phyloP scores from a whole-genome alignment of 495 filamentous ascomycete genomes.

The Aspergillus olivimuriae region DNA sequence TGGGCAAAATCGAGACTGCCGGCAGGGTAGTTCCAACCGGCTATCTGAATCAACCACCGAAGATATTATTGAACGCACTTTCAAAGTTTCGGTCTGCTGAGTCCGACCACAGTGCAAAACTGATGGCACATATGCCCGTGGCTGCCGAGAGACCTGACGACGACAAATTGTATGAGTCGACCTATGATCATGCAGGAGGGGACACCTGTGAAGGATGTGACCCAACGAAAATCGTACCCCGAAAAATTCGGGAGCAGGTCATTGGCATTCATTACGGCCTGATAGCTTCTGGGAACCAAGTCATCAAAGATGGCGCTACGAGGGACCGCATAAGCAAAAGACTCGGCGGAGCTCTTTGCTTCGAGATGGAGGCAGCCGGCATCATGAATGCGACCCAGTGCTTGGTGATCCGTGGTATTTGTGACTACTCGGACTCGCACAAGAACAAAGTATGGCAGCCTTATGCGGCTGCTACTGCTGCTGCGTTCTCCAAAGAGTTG shows the following conservation, averaged over 20 bases:
- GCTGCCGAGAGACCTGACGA: too few species aligned
- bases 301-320: not conserved
- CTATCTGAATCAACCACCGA: not conserved
- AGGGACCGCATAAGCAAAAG: not conserved
- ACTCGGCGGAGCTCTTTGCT: not conserved
- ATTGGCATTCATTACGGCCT: not conserved
- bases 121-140: too few species aligned
- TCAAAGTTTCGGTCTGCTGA: not conserved
- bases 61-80: not conserved
- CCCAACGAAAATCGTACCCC: not conserved
- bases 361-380: not conserved
- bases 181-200: not conserved
- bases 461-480: not conserved
- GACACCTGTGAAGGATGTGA: not conserved
- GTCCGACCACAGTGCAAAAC: not conserved
- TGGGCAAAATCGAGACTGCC: slow-evolving; percentile 3
- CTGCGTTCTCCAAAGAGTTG: not conserved
- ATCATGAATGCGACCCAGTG: not conserved
- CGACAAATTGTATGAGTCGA: not conserved
- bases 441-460: not conserved
- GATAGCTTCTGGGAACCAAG: slow-evolving; percentile 3
- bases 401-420: not conserved
- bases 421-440: not conserved
- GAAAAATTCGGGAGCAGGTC: not conserved
- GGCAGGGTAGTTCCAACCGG: not conserved